Evolutionary conservation across 2,329 filamentous ascomycete species (phyloP), one percentile per base, ranked within the genome.

Genomic region (Zymoseptoria tritici): DNA sequence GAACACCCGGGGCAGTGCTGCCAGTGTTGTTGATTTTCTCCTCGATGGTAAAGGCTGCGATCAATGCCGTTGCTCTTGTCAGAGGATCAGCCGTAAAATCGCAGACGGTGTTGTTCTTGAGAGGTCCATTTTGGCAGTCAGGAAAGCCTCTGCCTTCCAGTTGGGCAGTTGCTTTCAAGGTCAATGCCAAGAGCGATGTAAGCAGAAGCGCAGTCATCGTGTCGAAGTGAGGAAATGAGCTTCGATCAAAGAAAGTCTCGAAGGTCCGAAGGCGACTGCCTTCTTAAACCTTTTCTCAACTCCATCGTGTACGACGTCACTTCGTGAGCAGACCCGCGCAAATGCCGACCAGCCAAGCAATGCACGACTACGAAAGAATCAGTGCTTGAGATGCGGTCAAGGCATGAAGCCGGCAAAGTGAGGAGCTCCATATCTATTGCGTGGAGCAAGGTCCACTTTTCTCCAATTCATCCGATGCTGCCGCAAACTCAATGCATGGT

Each of bases 1-100:
- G 74, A 6, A 82, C 79, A 0, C 83, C 84, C 0, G 78, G 78
- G 4, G 75, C 75, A 6, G 72, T 75, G 58, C 75, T 79, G 13
- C 77, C 77, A 0, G 80, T 82, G 62, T 78, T 77, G 59, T 83
- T 83, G 21, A 85, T 78, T 63, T 84, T 82, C 68, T 85, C 82
- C 49, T 77, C 77, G 9, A 80, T 72, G 3, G 64, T 66, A 11
- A 85, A 79, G 21, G 77, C 74, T 1, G 76, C 75, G 36, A 84
- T 76, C 1, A 85, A 73, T 49, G 80, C 79, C 13, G 71, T 73
- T 1, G 79, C 78, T 51, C 68, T 58, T 7, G 61, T 63, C 8
- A 67, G 56, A 9, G 66, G 67, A 54, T 70, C 68, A 9, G 64
- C 63, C 5, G 76, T 75, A 2, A 72, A 70, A 59, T 85, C 74